Evolutionary conservation across 805 yeast species (phyloP).

Genomic region (Danielozyma ontarioensis): DNA sequence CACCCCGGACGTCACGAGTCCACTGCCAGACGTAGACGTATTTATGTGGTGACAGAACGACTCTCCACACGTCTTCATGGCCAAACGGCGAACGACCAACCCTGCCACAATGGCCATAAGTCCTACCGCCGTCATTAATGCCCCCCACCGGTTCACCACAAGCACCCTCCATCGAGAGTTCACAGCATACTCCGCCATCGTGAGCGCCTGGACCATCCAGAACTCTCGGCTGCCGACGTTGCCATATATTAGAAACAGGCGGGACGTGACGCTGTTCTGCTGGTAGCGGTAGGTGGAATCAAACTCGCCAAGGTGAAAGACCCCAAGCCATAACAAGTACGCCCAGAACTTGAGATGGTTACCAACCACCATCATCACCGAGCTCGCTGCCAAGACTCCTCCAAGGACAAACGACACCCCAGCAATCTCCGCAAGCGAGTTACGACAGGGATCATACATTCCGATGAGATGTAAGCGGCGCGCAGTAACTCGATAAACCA

Average conservation of each 20-base stretch:
- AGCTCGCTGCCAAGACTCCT: slow-evolving; percentile 5
- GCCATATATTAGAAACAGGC: slow-evolving; percentile 31
- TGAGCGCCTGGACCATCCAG: slow-evolving; percentile 21
- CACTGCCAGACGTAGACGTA: slow-evolving; percentile 6
- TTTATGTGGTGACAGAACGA: slow-evolving; percentile 31
- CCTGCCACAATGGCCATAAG: slow-evolving; percentile 16
- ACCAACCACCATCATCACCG: neutral
- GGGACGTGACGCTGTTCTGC: slow-evolving; percentile 16
- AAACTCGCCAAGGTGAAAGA: slow-evolving; percentile 25
- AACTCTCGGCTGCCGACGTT: slow-evolving; percentile 28
- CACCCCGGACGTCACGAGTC: slow-evolving; percentile 28
- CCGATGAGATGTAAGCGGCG: neutral
- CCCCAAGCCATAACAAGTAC: slow-evolving; percentile 16
- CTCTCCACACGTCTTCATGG: slow-evolving; percentile 30
- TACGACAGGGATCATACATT: slow-evolving; percentile 10
- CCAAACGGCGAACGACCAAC: slow-evolving; percentile 17
- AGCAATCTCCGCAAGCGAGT: slow-evolving; percentile 15
- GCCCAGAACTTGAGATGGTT: neutral
- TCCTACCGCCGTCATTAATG: slow-evolving; percentile 7
- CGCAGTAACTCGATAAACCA: no score
- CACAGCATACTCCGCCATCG: slow-evolving; percentile 18
- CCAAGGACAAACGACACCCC: slow-evolving; percentile 16
- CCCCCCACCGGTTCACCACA: slow-evolving; percentile 1
- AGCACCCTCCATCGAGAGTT: neutral
- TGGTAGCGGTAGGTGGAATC: slow-evolving; percentile 19